A percentile compares a stretch with the other conserved stretches of the same genome.
Evolutionary conservation across 108 stramenopile species (phyloP).

Genomic region (Epithemia pelagica): DNA sequence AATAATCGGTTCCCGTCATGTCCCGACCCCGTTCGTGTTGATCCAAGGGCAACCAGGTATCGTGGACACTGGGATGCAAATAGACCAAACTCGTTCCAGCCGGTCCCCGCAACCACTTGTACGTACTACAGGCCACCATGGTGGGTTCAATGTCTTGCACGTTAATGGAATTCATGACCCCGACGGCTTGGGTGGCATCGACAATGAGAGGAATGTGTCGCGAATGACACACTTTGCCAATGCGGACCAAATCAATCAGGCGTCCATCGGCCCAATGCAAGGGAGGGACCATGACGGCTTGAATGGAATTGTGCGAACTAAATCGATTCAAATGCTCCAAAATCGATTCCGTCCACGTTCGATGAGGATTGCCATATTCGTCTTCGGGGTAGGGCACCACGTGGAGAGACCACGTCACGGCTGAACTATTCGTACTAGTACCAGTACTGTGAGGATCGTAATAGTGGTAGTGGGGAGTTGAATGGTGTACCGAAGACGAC

Average conservation of each 20-base stretch:
- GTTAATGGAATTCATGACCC: background rate
- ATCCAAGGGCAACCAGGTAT: conserved; percentile 44
- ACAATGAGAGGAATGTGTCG: conserved; percentile 24
- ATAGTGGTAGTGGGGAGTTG: no score
- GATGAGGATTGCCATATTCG: background rate
- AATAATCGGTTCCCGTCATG: conserved; percentile 1
- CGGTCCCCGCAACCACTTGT: conserved; percentile 41
- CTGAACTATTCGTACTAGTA: background rate
- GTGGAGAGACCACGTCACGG: conserved; percentile 11
- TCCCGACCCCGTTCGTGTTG: conserved; percentile 37
- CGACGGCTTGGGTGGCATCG: conserved; percentile 44
- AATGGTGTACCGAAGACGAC: no score
- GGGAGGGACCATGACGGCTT: conserved; percentile 38
- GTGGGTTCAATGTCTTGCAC: background rate
- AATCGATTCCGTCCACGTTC: conserved; percentile 31
- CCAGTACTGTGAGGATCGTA: background rate
- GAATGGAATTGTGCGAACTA: conserved; percentile 9
- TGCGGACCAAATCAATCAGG: conserved; percentile 28
- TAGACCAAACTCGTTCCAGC: conserved; percentile 18
- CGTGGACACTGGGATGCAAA: conserved; percentile 11
- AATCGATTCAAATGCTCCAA: conserved; percentile 18
- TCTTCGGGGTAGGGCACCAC: conserved; percentile 32
- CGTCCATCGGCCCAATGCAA: conserved; percentile 50
- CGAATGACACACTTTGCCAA: conserved; percentile 23
- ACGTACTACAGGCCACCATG: conserved; percentile 33